Base-by-base conservation (phyloP, 1,284 basidiomycete species). In the Puccinia polysora region DNA sequence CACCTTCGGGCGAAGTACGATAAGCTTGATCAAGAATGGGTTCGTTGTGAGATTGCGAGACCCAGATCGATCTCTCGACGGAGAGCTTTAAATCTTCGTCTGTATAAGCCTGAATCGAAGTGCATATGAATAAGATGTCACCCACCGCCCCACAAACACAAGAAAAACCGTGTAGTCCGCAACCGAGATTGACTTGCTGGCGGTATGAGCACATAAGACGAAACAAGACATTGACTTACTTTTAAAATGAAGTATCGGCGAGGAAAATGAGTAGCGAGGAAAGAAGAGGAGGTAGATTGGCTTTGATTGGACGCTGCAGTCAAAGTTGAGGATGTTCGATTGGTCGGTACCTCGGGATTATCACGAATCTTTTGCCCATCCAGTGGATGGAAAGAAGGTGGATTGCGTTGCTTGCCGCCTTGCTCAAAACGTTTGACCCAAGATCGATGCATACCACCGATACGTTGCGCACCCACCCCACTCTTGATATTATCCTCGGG, bases 391-490 rank as follows among this genome's bases (percentile, higher is more conserved):
- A 30, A 6, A 28, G 36, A 38, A 60, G 14, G 34, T 20, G 6
- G 23, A 30, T 1, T 1, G 2, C 34, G 40, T 2, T 20, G 18
- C 4, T 50, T 32, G 10, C n/a, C 0, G 30, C n/a, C 4, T 12
- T 34, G 38, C 4, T 47, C 36, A 28, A 23, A 40, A 34, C 40
- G 23, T 23, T 32, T 45, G 25, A 91, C 81, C 87, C 90, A 92
- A 23, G 84, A 84, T 28, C 84, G 83, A 79, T 97, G 94, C 78
- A 97, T 84, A 0, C 90, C 90, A 71, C 86, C 85, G 0, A 91
- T 91, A 32, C 94, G 83, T 81, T 97, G 94, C 4, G 86, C 91
- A 1, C 92, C 92, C 0, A 97, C 93, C 0, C 94, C 94, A 0
- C 91, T 88, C 73, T 86, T 87, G 58, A 93, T 79, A 78, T 94